phyloP scores from a whole-genome alignment of 2,329 filamentous ascomycete genomes.

The Sodiomyces alkalinus region DNA sequence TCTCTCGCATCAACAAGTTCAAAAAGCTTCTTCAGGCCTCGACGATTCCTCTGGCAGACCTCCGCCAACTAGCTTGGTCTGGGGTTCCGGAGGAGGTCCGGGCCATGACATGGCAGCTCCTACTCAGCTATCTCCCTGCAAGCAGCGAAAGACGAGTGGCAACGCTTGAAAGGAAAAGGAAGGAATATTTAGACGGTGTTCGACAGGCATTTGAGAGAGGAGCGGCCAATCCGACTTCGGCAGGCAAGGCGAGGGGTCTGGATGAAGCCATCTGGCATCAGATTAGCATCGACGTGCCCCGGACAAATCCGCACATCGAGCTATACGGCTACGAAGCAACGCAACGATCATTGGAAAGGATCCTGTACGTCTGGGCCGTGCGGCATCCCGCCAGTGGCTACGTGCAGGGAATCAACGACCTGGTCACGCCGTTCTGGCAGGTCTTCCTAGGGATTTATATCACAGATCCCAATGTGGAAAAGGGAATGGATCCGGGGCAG shows the following conservation, averaged over 20 bases:
- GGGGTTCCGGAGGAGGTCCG: slow-evolving; percentile 90
- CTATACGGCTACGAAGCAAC: slow-evolving; percentile 94
- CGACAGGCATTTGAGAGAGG: slow-evolving; percentile 54
- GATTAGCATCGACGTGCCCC: slow-evolving; percentile 94
- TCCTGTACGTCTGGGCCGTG: slow-evolving; percentile 95
- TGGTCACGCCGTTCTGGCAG: slow-evolving; percentile 96
- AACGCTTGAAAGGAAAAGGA: slow-evolving; percentile 84
- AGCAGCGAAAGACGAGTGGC: slow-evolving; percentile 85
- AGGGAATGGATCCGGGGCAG: slow-evolving; percentile 93
- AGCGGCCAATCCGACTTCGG: slow-evolving; percentile 14
- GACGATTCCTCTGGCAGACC: slow-evolving; percentile 69
- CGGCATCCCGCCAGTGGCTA: slow-evolving; percentile 94
- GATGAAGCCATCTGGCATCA: slow-evolving; percentile 99
- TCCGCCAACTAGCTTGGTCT: slow-evolving; percentile 82
- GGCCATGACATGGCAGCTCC: slow-evolving; percentile 96
- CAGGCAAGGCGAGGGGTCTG: slow-evolving; percentile 47
- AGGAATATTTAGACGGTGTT: slow-evolving; percentile 92
- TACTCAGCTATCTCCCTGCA: slow-evolving; percentile 91
- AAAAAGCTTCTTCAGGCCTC: slow-evolving; percentile 89
- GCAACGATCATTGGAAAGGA: slow-evolving; percentile 82
- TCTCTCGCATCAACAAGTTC: slow-evolving; percentile 95
- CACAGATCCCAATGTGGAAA: slow-evolving; percentile 81
- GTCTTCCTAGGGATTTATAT: slow-evolving; percentile 93
- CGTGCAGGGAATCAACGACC: slow-evolving; percentile 95
- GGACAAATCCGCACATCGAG: slow-evolving; percentile 90